phyloP scores from a whole-genome alignment of 2,329 filamentous ascomycete genomes.

The Venturia asperata region DNA sequence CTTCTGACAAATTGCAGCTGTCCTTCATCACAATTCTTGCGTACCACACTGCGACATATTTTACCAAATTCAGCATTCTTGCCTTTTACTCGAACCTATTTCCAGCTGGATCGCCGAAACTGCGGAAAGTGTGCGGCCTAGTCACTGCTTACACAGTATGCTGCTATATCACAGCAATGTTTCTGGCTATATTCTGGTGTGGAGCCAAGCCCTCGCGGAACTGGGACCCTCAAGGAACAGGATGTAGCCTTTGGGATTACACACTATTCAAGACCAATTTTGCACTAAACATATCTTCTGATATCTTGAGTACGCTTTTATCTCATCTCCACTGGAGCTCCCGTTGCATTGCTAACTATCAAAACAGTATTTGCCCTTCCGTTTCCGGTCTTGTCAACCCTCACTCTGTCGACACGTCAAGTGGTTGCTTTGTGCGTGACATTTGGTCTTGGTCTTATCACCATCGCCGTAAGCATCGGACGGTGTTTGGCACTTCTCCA shows the following conservation, averaged over 20 bases:
- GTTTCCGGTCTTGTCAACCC: slow-evolving; percentile 24
- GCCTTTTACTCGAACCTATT: slow-evolving; percentile 18
- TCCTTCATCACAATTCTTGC: slow-evolving; percentile 13
- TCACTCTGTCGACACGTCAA: slow-evolving; percentile 24
- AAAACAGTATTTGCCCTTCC: slow-evolving; percentile 23
- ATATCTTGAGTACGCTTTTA: slow-evolving; percentile 2
- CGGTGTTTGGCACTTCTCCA: slow-evolving; percentile 25
- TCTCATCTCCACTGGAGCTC: neutral
- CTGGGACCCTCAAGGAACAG: neutral
- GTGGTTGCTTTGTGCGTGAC: slow-evolving; percentile 25
- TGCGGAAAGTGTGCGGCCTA: neutral
- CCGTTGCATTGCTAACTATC: neutral
- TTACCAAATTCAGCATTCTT: slow-evolving; percentile 19
- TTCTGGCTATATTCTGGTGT: slow-evolving; percentile 20
- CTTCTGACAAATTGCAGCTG: neutral
- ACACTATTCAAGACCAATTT: slow-evolving; percentile 17
- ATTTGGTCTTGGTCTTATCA: slow-evolving; percentile 25
- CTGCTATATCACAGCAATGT: slow-evolving; percentile 16
- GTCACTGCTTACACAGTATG: slow-evolving; percentile 8
- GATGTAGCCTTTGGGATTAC: slow-evolving; percentile 15
- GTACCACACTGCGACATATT: slow-evolving; percentile 16
- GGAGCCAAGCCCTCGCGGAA: slow-evolving; percentile 10
- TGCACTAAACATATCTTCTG: slow-evolving; percentile 15
- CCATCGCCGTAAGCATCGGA: slow-evolving; percentile 25
- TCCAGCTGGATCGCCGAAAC: slow-evolving; percentile 5